These are phyloP conservation scores for Elsinoe batatas DNA, from an alignment of 2,329 filamentous ascomycete species.

Conservation along the genomic window DNA sequence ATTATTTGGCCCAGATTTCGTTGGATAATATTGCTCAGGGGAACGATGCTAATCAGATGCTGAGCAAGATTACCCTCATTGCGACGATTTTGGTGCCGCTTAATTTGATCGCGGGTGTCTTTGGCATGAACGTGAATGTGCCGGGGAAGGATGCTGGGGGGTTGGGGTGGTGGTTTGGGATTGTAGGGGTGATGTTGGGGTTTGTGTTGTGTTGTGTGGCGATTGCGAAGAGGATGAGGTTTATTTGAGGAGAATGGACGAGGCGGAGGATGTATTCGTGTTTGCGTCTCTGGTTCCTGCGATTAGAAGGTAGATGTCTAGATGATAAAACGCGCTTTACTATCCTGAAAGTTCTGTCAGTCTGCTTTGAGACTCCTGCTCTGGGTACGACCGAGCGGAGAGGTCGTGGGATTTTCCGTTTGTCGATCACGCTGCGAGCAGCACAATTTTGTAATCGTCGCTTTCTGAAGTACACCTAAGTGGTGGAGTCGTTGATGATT, in stretches of 20 bases:
- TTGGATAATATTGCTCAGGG: constrained; percentile 86
- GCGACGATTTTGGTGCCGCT: constrained; percentile 94
- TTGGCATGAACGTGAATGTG: constrained; percentile 78
- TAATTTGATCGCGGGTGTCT: constrained; percentile 79
- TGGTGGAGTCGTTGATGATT: no score
- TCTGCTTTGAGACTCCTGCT: no score
- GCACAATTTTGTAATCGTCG: no score
- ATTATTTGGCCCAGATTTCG: constrained; percentile 88
- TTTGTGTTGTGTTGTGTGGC: constrained; percentile 33
- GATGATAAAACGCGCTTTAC: not conserved
- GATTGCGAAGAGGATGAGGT: constrained; percentile 35
- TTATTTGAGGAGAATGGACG: not conserved
- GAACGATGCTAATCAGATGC: constrained; percentile 75
- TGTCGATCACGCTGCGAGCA: no score
- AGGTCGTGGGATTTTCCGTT: no score
- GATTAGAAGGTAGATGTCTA: not conserved
- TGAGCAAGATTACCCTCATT: constrained; percentile 90
- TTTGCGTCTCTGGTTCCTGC: not conserved
- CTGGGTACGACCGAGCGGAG: no score
- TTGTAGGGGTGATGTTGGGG: constrained; percentile 45
- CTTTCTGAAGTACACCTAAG: no score
- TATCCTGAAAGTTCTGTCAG: no score
- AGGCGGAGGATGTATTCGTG: not conserved
- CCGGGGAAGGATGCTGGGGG: constrained; percentile 46
- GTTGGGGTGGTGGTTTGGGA: constrained; percentile 51